These are phyloP conservation scores for Peribolospora kevripleyi DNA, from an alignment of 768 basidiomycete genomes.

Conservation along the genomic window DNA sequence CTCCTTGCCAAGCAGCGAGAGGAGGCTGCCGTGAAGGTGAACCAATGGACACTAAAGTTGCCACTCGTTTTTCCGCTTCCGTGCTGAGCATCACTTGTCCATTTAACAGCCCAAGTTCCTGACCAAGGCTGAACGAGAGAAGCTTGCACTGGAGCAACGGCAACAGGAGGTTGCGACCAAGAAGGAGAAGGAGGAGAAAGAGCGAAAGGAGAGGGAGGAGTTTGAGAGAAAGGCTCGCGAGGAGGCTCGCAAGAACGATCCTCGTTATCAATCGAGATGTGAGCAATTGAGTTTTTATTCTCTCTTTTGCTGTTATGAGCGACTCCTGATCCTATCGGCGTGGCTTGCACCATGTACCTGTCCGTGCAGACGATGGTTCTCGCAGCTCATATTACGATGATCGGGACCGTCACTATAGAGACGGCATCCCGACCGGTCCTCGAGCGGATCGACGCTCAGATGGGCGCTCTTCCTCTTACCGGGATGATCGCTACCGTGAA, in stretches of 20 bases:
- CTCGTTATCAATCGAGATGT: neutral
- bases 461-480: no score
- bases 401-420: conserved; percentile 20
- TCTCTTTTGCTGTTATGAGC: neutral
- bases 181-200: conserved; percentile 37
- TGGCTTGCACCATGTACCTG: conserved; percentile 13
- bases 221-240: conserved; percentile 57
- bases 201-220: conserved; percentile 36
- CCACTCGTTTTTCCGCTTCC: neutral
- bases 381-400: conserved; percentile 21
- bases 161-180: conserved; percentile 56
- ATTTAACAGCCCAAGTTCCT: conserved; percentile 64
- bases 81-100: neutral
- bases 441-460: neutral
- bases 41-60: conserved; percentile 36
- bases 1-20: conserved; percentile 63
- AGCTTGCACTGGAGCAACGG: conserved; percentile 65
- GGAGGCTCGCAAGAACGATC: conserved; percentile 22
- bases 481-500: conserved; percentile 1
- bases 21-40: conserved; percentile 57
- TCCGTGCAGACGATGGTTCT: conserved; percentile 23
- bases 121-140: conserved; percentile 71
- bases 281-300: neutral
- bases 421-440: conserved; percentile 21
- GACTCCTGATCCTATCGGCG: neutral